These are phyloP conservation scores for Gliomastix tumulicola DNA, from an alignment of 2,329 filamentous ascomycete species.

Conservation along the genomic window DNA sequence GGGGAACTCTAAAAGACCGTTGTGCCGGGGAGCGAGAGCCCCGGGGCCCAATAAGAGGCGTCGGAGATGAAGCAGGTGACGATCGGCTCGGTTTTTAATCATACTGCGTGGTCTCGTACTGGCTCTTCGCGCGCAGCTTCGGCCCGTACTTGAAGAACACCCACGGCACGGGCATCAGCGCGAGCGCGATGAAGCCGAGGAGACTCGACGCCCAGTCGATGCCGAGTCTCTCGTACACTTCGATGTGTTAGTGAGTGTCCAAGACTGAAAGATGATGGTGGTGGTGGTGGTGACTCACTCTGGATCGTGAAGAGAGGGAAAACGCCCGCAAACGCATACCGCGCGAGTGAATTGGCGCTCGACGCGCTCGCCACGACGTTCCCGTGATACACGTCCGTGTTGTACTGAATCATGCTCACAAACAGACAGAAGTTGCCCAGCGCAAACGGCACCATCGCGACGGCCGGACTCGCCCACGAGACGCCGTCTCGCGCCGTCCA, in stretches of 20 bases:
- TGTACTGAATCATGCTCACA: constrained; percentile 43
- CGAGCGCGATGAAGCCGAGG: constrained; percentile 37
- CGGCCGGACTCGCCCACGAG: constrained; percentile 42
- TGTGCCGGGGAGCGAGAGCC: too few species aligned
- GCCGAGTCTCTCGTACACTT: constrained; percentile 35
- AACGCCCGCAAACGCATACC: constrained; percentile 46
- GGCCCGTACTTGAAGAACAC: constrained; percentile 42
- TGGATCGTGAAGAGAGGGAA: constrained; percentile 58
- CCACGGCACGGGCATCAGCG: constrained; percentile 44
- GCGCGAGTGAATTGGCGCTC: constrained; percentile 50
- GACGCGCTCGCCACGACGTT: constrained; percentile 49
- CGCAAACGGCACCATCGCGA: constrained; percentile 48
- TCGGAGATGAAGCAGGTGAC: too few species aligned
- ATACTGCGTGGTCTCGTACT: constrained; percentile 26
- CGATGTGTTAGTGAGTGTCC: background rate
- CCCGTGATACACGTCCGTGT: constrained; percentile 48
- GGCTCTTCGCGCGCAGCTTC: constrained; percentile 27
- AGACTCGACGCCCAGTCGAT: constrained; percentile 40
- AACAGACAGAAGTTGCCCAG: constrained; percentile 57
- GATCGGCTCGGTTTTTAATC: too few species aligned
- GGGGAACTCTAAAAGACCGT: too few species aligned
- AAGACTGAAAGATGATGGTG: too few species aligned
- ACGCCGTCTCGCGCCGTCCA: constrained; percentile 42
- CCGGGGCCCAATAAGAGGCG: too few species aligned
- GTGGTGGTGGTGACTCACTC: constrained; percentile 35